A percentile compares a stretch with the other conserved stretches of the same genome.
These are phyloP conservation scores for Pythium plurisporium DNA, from an alignment of 352 stramenopile genomes.

Conservation along the genomic window DNA sequence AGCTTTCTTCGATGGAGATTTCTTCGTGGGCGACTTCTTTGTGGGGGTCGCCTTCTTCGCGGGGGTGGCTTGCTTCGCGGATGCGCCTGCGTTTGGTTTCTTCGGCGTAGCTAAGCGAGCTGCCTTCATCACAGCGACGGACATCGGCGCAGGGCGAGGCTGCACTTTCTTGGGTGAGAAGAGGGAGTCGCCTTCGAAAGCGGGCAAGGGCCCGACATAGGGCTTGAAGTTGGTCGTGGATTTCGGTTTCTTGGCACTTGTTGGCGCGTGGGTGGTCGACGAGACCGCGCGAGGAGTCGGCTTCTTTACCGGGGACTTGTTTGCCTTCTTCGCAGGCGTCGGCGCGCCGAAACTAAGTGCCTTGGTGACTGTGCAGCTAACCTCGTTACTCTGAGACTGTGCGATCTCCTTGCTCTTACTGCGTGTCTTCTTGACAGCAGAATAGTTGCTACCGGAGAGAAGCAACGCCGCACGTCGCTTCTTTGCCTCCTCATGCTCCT, in stretches of 20 bases:
- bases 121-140: conserved; percentile 24
- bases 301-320: not conserved
- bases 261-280: not conserved
- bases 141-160: conserved; percentile 24
- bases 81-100: not conserved
- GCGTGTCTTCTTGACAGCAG: conserved; percentile 26
- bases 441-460: conserved; percentile 21
- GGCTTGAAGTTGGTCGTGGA: conserved; percentile 41
- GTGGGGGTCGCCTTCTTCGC: conserved; percentile 1
- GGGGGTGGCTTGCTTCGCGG: conserved; percentile 17
- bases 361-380: conserved; percentile 5
- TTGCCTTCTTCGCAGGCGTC: conserved; percentile 5
- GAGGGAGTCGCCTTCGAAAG: conserved; percentile 51
- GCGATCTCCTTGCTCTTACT: conserved; percentile 21
- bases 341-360: conserved; percentile 17
- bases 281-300: not conserved
- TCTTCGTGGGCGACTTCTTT: conserved; percentile 10
- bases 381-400: not conserved
- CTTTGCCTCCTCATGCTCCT: conserved; percentile 25
- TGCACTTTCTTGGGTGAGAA: conserved; percentile 45
- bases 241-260: conserved; percentile 8
- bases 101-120: conserved; percentile 1
- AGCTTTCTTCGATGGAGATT: not conserved
- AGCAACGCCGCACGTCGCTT: conserved; percentile 18
- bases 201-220: conserved; percentile 59